phyloP scores from a whole-genome alignment of 1,284 basidiomycete species.

The Ustilago lituana region DNA sequence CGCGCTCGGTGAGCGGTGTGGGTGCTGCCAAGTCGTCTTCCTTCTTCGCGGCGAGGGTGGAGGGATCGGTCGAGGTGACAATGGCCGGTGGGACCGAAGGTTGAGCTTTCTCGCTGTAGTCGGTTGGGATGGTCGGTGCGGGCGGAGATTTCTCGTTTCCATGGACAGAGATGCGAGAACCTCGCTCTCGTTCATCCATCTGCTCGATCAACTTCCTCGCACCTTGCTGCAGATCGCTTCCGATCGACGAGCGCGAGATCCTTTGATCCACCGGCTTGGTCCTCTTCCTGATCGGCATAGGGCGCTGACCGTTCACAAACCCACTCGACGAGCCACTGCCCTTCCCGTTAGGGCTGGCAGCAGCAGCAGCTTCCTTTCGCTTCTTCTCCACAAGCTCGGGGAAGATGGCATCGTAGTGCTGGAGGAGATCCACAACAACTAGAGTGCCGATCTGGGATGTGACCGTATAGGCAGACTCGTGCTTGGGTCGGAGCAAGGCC shows the following conservation, averaged over 20 bases:
- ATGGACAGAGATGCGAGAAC: neutral
- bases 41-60: constrained; percentile 63
- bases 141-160: neutral
- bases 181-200: constrained; percentile 30
- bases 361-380: constrained; percentile 73
- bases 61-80: constrained; percentile 51
- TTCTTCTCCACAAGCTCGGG: constrained; percentile 84
- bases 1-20: constrained; percentile 68
- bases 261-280: constrained; percentile 86
- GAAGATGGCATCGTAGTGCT: constrained; percentile 78
- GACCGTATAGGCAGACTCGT: constrained; percentile 83
- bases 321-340: too few species aligned
- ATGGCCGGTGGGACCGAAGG: constrained; percentile 9
- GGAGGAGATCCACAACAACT: constrained; percentile 80
- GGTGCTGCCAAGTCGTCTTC: constrained; percentile 39
- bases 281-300: constrained; percentile 81
- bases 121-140: neutral
- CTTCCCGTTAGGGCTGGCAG: constrained; percentile 6
- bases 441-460: constrained; percentile 78
- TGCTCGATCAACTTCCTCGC: constrained; percentile 46
- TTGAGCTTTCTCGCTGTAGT: neutral
- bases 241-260: constrained; percentile 53
- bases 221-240: constrained; percentile 35
- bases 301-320: constrained; percentile 67
- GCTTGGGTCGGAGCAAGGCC: constrained; percentile 82